These are phyloP conservation scores for Tricholoma saponaceum DNA, from an alignment of 768 basidiomycete species.

Conservation along the genomic window DNA sequence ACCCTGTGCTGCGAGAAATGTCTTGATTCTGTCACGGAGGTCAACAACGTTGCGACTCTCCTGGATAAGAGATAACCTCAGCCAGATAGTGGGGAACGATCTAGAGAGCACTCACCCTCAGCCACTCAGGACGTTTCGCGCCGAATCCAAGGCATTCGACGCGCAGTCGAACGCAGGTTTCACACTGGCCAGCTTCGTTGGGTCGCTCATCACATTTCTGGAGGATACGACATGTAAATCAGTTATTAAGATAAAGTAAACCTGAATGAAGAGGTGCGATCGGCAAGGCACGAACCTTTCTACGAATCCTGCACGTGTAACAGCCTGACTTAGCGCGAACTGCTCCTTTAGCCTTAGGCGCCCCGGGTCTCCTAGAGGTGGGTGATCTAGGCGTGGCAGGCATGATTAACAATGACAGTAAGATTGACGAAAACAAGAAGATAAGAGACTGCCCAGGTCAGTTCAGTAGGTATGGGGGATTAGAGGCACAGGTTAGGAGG, in stretches of 20 bases:
- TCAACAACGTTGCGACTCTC: conserved; percentile 65
- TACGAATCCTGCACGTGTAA: conserved; percentile 82
- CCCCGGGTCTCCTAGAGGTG: conserved; percentile 41
- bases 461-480: conserved; percentile 13
- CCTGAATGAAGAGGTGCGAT: conserved; percentile 14
- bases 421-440: conserved; percentile 11
- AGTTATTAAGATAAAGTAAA: conserved; percentile 10
- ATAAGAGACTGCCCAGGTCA: conserved; percentile 5
- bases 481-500: conserved; percentile 13
- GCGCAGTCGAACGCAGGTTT: conserved; percentile 73
- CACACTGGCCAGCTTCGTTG: conserved; percentile 57
- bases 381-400: conserved; percentile 41
- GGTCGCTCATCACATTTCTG: conserved; percentile 86
- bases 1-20: conserved; percentile 73
- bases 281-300: conserved; percentile 52
- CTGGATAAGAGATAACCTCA: conserved; percentile 29
- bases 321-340: conserved; percentile 86
- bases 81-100: background rate
- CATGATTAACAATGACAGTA: conserved; percentile 20
- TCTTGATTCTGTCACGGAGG: conserved; percentile 75
- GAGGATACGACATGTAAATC: conserved; percentile 10
- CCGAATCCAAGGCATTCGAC: conserved; percentile 88
- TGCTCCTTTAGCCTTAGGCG: conserved; percentile 75
- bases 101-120: conserved; percentile 53
- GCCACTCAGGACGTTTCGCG: conserved; percentile 80